phyloP scores from a whole-genome alignment of 2,329 filamentous ascomycete genomes.

The Pseudocercospora fijiensis region DNA sequence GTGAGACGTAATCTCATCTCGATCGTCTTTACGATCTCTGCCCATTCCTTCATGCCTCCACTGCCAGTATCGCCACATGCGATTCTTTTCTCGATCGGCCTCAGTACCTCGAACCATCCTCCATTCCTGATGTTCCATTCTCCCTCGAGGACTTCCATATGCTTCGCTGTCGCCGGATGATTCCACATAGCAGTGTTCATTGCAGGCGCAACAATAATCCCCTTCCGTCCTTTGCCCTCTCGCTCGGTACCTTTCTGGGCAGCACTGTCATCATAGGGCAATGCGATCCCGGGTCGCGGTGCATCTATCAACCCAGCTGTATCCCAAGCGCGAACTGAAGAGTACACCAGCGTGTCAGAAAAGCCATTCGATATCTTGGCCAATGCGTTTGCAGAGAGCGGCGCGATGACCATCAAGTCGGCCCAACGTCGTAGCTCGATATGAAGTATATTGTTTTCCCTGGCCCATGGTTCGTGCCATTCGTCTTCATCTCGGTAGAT shows the following conservation, averaged over 20 bases:
- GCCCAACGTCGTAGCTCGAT: conserved; percentile 86
- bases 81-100: conserved; percentile 71
- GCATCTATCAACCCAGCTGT: conserved; percentile 59
- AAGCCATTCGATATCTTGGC: conserved; percentile 80
- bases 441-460: conserved; percentile 79
- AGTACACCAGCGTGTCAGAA: conserved; percentile 70
- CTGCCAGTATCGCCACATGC: conserved; percentile 82
- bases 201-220: conserved; percentile 72
- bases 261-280: conserved; percentile 19
- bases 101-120: conserved; percentile 67
- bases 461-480: conserved; percentile 75
- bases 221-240: conserved; percentile 46
- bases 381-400: conserved; percentile 78
- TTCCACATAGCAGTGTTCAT: conserved; percentile 94
- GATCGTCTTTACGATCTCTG: conserved; percentile 66
- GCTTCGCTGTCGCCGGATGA: conserved; percentile 75
- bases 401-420: conserved; percentile 74
- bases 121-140: conserved; percentile 64
- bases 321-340: conserved; percentile 86
- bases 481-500: conserved; percentile 84
- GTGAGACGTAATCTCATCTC: conserved; percentile 45
- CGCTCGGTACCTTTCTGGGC: conserved; percentile 13
- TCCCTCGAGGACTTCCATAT: conserved; percentile 66
- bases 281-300: conserved; percentile 27
- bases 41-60: conserved; percentile 83